These are phyloP conservation scores for Manihot esculenta DNA, from an alignment of 441 rosid genomes.

Conservation along the genomic window DNA sequence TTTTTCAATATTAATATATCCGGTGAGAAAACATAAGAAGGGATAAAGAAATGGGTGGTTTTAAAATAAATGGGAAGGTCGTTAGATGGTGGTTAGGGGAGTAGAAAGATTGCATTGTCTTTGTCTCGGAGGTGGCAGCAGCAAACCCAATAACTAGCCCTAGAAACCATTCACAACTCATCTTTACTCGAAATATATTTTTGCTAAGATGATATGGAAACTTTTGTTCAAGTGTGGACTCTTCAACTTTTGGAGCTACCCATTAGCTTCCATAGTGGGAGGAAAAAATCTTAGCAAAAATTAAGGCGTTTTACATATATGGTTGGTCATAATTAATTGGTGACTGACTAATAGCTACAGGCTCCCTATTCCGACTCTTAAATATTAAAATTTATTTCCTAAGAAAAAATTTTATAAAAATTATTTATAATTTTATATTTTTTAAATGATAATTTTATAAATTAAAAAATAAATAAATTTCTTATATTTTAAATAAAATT, in stretches of 20 bases:
- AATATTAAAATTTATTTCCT: too few species aligned
- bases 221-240: slow-evolving; percentile 3
- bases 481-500: too few species aligned
- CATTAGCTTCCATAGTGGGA: too few species aligned
- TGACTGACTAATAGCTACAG: too few species aligned
- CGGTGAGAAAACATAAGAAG: background rate
- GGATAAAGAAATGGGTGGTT: slow-evolving; percentile 6
- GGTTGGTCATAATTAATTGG: too few species aligned
- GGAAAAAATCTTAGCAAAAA: too few species aligned
- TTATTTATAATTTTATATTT: too few species aligned
- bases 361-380: too few species aligned
- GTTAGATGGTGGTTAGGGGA: slow-evolving; percentile 34
- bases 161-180: slow-evolving; percentile 8
- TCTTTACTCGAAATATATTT: slow-evolving; percentile 29
- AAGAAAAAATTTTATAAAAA: too few species aligned
- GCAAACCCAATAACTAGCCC: slow-evolving; percentile 19
- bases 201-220: background rate
- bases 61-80: slow-evolving; percentile 24
- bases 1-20: background rate
- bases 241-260: background rate
- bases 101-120: slow-evolving; percentile 40
- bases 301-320: too few species aligned
- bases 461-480: too few species aligned
- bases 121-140: slow-evolving; percentile 41
- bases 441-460: too few species aligned